Percentiles rank a stretch among this genome's conserved stretches.
Evolutionary conservation across 495 filamentous ascomycete species (phyloP).

Genomic region (Lasiosphaeris hirsuta): DNA sequence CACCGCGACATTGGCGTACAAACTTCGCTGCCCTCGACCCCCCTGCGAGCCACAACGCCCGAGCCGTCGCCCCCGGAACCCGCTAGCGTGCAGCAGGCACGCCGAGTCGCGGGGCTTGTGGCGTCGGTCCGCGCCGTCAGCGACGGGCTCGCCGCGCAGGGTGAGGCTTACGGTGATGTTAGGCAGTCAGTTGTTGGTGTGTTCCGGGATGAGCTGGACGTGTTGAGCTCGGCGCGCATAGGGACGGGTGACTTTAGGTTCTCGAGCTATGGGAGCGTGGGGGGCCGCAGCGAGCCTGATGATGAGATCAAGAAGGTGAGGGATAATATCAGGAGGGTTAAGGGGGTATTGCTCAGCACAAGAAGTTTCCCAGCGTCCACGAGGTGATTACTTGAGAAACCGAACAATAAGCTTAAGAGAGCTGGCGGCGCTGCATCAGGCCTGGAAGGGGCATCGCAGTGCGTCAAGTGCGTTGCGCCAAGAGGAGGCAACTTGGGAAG

Average conservation of each 20-base stretch:
- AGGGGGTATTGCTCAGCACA: conserved; percentile 84
- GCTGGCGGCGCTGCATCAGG: too few relatives aligned
- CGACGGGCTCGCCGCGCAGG: conserved; percentile 39
- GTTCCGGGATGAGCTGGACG: conserved; percentile 46
- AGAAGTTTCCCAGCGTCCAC: conserved; percentile 52
- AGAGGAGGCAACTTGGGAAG: not conserved
- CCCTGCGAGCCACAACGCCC: conserved; percentile 15
- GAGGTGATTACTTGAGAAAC: conserved; percentile 1
- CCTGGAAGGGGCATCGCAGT: too few relatives aligned
- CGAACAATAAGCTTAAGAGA: not conserved
- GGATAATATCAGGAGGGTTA: conserved; percentile 85
- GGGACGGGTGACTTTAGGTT: conserved; percentile 22
- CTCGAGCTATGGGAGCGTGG: conserved; percentile 33
- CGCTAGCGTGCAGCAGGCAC: conserved; percentile 30
- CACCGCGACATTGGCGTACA: conserved; percentile 87
- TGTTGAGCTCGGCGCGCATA: conserved; percentile 35
- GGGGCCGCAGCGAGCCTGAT: conserved; percentile 52
- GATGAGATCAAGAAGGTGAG: conserved; percentile 78
- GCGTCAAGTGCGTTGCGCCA: not conserved
- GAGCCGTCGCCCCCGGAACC: conserved; percentile 8
- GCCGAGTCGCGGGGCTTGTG: conserved; percentile 32
- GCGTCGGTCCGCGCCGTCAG: conserved; percentile 53
- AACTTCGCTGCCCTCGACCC: conserved; percentile 57
- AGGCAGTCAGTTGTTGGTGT: conserved; percentile 41
- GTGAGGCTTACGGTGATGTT: conserved; percentile 36